Evolutionary conservation across 176 grass and related monocot genomes (phyloP).

Genomic region (Panicum miliaceum): DNA sequence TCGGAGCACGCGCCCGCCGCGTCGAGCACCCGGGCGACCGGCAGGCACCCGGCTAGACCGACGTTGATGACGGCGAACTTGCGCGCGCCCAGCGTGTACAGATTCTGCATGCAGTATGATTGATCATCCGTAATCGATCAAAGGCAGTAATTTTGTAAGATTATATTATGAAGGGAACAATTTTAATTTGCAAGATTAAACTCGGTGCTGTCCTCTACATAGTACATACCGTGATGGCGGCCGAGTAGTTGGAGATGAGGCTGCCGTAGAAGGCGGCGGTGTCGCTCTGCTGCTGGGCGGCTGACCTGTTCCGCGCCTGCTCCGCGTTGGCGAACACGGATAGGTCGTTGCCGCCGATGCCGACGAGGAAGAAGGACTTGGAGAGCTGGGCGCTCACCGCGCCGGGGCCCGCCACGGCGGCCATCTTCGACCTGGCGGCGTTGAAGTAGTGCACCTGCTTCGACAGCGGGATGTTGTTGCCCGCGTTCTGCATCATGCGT

Average conservation of each 20-base stretch:
- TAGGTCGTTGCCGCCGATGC: slow-evolving; percentile 36
- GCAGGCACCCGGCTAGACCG: slow-evolving; percentile 33
- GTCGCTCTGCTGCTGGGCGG: background rate
- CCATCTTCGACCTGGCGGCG: slow-evolving; percentile 35
- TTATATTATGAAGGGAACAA: too few species aligned
- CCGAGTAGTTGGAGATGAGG: slow-evolving; percentile 37
- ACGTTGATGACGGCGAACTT: slow-evolving; percentile 46
- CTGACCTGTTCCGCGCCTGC: background rate
- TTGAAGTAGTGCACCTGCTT: slow-evolving; percentile 44
- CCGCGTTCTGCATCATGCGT: background rate
- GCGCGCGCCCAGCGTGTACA: slow-evolving; percentile 44
- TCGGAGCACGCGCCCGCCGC: slow-evolving; percentile 16
- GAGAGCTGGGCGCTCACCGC: background rate
- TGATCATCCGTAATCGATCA: too few species aligned
- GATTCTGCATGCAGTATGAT: too few species aligned
- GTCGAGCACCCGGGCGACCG: background rate
- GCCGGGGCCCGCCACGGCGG: background rate
- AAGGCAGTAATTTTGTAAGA: too few species aligned
- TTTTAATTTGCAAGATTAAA: too few species aligned
- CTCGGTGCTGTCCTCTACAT: too few species aligned
- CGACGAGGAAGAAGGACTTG: slow-evolving; percentile 34
- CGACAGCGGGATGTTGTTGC: slow-evolving; percentile 31
- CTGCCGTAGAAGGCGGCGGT: background rate
- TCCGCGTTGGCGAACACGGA: background rate
- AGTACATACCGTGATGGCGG: slow-evolving; percentile 29